Conservation (phyloP, 768 basidiomycete species). For the Termitomyces sp. region DNA sequence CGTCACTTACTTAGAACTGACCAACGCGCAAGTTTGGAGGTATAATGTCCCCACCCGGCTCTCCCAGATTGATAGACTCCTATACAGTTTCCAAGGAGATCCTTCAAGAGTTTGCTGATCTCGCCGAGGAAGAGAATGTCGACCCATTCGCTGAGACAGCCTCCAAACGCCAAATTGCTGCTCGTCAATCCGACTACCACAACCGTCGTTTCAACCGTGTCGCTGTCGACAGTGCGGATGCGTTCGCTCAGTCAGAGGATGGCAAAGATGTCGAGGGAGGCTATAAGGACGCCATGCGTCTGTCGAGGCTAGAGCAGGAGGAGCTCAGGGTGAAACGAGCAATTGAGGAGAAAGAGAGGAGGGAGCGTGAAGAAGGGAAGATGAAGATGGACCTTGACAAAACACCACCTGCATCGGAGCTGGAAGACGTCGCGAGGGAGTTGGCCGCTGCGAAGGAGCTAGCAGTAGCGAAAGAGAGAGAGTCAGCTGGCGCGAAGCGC, state of each 20-base stretch:
- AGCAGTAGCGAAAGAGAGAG: slow-evolving; percentile 28
- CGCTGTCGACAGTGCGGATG: slow-evolving; percentile 78
- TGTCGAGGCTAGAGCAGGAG: slow-evolving; percentile 89
- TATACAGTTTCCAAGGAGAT: slow-evolving; percentile 93
- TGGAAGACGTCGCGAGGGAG: slow-evolving; percentile 70
- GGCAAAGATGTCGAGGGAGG: slow-evolving; percentile 76
- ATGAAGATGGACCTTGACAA: slow-evolving; percentile 87
- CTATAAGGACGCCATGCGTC: slow-evolving; percentile 95
- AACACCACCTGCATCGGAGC: slow-evolving; percentile 83
- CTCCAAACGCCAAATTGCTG: slow-evolving; percentile 88
- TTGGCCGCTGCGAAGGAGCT: slow-evolving; percentile 53
- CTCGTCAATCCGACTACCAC: slow-evolving; percentile 94
- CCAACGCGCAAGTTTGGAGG: slow-evolving; percentile 22
- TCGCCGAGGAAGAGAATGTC: slow-evolving; percentile 90
- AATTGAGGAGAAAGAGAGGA: slow-evolving; percentile 86
- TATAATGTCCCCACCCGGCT: slow-evolving; percentile 57
- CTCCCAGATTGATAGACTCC: slow-evolving; percentile 80
- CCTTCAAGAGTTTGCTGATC: slow-evolving; percentile 88
- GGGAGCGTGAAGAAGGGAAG: slow-evolving; percentile 66
- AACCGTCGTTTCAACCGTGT: slow-evolving; percentile 85
- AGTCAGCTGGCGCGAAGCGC: slow-evolving; percentile 53
- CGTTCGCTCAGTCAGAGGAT: slow-evolving; percentile 65
- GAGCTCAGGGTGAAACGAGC: slow-evolving; percentile 79
- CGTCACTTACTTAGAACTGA: slow-evolving; percentile 4
- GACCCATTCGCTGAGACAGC: slow-evolving; percentile 94